Percentiles rank a stretch among this genome's conserved stretches.
phyloP scores from a whole-genome alignment of 2,329 filamentous ascomycete species.

The Colletotrichum sp. region DNA sequence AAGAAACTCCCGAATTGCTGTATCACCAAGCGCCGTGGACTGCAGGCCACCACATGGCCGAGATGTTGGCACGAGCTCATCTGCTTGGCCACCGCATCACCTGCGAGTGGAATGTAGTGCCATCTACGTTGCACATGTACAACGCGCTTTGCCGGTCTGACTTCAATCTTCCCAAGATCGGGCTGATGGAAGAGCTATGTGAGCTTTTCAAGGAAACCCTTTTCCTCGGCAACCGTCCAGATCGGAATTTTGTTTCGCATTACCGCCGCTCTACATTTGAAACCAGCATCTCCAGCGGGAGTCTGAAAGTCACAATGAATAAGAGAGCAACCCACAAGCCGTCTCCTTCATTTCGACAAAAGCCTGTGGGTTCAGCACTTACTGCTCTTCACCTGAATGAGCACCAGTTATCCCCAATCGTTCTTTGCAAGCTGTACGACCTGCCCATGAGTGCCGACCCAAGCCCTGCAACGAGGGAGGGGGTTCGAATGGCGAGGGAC shows the following conservation, averaged over 20 bases:
- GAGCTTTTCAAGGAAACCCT: background rate
- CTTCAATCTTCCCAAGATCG: background rate
- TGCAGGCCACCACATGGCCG: background rate
- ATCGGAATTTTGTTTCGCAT: background rate
- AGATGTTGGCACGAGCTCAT: background rate
- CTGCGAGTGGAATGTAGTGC: background rate
- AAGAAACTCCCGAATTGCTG: background rate
- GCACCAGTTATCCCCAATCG: too few species aligned
- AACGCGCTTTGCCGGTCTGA: background rate
- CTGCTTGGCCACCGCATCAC: background rate
- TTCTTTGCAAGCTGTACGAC: too few species aligned
- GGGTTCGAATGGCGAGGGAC: background rate
- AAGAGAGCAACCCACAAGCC: background rate
- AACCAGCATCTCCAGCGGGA: background rate
- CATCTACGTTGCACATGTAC: background rate
- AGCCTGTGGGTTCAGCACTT: too few species aligned
- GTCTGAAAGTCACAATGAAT: too few species aligned
- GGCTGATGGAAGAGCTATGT: background rate
- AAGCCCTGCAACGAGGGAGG: too few species aligned
- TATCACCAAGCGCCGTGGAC: background rate
- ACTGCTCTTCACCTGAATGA: too few species aligned
- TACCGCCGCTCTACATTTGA: background rate
- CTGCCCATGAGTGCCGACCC: too few species aligned
- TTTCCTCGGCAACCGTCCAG: background rate
- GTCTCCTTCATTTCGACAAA: too few species aligned